phyloP scores from a whole-genome alignment of 768 basidiomycete species.

The Agaricus subrufescens region DNA sequence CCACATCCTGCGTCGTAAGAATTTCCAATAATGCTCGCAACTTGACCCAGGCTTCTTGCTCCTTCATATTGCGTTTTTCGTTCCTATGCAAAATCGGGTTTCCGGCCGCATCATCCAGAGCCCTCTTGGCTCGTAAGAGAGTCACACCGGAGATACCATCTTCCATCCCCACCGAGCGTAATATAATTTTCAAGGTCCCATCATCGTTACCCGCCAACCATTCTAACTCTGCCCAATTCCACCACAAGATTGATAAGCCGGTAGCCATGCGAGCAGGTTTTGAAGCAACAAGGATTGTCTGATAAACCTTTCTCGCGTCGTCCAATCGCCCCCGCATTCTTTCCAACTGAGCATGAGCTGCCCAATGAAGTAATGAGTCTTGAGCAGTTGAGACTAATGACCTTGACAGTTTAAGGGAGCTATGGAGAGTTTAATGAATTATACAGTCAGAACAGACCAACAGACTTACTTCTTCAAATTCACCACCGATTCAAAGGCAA shows the following conservation, averaged over 20 bases:
- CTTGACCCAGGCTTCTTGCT: conserved; percentile 61
- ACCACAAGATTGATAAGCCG: conserved; percentile 55
- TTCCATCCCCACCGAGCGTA: conserved; percentile 50
- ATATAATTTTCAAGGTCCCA: conserved; percentile 46
- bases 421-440: conserved; percentile 20
- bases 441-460: background rate
- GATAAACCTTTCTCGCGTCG: conserved; percentile 77
- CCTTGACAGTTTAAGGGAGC: conserved; percentile 69
- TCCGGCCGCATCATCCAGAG: conserved; percentile 43
- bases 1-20: conserved; percentile 38
- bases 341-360: conserved; percentile 73
- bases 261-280: conserved; percentile 27
- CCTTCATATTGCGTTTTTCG: conserved; percentile 38
- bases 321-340: conserved; percentile 55
- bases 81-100: conserved; percentile 23
- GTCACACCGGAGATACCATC: conserved; percentile 45
- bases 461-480: conserved; percentile 50
- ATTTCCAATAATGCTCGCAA: conserved; percentile 63
- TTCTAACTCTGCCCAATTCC: conserved; percentile 83
- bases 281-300: conserved; percentile 53
- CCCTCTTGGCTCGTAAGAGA: conserved; percentile 59
- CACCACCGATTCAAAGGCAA: conserved; percentile 64
- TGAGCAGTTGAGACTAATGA: conserved; percentile 49
- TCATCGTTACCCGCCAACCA: conserved; percentile 57
- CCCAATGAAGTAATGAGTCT: conserved; percentile 64